Evolutionary conservation across 2,329 filamentous ascomycete species (phyloP).

Genomic region (Fusarium luffae): DNA sequence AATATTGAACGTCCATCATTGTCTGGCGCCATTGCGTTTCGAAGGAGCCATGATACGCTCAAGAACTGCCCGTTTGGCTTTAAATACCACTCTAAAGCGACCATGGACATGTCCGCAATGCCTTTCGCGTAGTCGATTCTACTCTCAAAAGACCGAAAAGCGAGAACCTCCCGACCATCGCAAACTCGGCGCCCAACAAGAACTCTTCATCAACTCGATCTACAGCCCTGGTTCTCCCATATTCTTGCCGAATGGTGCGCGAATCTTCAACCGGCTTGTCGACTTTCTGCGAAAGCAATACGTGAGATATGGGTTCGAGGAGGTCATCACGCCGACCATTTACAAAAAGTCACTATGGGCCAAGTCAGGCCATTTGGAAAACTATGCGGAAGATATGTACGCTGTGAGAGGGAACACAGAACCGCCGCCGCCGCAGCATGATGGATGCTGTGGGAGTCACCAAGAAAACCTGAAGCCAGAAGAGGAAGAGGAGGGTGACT

Average conservation of each 20-base stretch:
- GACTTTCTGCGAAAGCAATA: slow-evolving; percentile 87
- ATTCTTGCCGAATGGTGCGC: slow-evolving; percentile 83
- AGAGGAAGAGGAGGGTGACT: slow-evolving; percentile 75
- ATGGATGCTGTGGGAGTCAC: slow-evolving; percentile 50
- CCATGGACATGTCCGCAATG: slow-evolving; percentile 51
- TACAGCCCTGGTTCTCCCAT: slow-evolving; percentile 89
- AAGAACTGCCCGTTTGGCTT: slow-evolving; percentile 35
- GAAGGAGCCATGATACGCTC: slow-evolving; percentile 48
- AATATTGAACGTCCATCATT: not conserved
- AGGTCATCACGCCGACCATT: slow-evolving; percentile 90
- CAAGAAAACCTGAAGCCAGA: slow-evolving; percentile 39
- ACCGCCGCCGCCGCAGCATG: slow-evolving; percentile 17
- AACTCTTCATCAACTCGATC: slow-evolving; percentile 80
- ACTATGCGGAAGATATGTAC: slow-evolving; percentile 94
- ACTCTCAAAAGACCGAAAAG: slow-evolving; percentile 47
- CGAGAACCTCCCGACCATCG: slow-evolving; percentile 65
- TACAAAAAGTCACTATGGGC: slow-evolving; percentile 92
- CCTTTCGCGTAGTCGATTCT: slow-evolving; percentile 46
- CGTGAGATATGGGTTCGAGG: slow-evolving; percentile 84
- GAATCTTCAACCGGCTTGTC: slow-evolving; percentile 85
- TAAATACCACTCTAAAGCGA: slow-evolving; percentile 28
- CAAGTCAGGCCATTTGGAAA: slow-evolving; percentile 86
- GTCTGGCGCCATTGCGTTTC: slow-evolving; percentile 28
- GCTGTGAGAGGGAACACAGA: slow-evolving; percentile 70
- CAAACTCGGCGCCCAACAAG: slow-evolving; percentile 71